Evolutionary conservation across 2,329 filamentous ascomycete species (phyloP), one percentile per base, ranked within the genome.

Genomic region (Iodosphaeria phyllophila): DNA sequence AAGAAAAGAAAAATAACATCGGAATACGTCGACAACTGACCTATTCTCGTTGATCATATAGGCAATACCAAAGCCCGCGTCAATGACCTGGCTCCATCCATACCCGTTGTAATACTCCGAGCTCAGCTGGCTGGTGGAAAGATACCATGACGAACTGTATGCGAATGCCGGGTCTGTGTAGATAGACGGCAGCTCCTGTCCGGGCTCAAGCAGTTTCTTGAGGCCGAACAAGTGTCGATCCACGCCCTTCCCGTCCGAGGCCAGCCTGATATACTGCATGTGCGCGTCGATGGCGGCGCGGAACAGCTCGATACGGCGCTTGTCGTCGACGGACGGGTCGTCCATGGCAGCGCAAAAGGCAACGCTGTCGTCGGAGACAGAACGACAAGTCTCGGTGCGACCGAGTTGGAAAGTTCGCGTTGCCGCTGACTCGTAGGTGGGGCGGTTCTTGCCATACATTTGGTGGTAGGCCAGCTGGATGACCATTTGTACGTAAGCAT

Each of bases 21-120:
- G 9, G 14, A n/a, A 12, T 12, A 18, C 13, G 20, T 12, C 8
- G 20, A 18, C 16, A 21, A 43, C 58, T 50, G 46, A 80, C 75
- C 71, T 84, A 52, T 93, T 92, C 63, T 95, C 86, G 48, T 98
- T 98, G 50, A 98, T 95, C 89, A 98, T 98, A 50, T 98, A 98
- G 19, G 89, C 89, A 45, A 98, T 92, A 35, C 89, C 89, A 54
- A 89, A 98, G 16, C 89, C 89, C 31, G 76, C 79, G 43, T 95
- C 84, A 28, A 95, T 77, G 26, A 98, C 89, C 58, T 98, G 86
- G 46, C 78, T 89, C 89, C 89, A 98, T 22, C 89, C 89, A 52
- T 98, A 98, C 13, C 91, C 89, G 48, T 98, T 98, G 56, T 95
- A 98, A 61, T 79, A 93, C 58, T 98, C 91, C 17, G 75, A 84